These are phyloP conservation scores for Tricholoma furcatifolium DNA, from an alignment of 768 basidiomycete species.

Conservation along the genomic window DNA sequence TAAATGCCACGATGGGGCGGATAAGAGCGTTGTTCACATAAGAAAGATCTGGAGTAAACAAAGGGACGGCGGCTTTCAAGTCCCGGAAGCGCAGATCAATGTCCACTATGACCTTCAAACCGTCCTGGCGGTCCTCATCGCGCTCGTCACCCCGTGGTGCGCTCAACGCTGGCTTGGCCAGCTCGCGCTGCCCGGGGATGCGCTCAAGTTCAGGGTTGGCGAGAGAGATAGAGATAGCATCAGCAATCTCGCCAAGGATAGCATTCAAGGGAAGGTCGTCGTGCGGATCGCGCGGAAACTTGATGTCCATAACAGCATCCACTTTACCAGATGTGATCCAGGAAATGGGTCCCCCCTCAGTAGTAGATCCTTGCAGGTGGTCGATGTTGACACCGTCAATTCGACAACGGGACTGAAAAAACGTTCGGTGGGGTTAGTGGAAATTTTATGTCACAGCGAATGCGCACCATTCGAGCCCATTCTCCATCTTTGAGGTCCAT, in stretches of 20 bases:
- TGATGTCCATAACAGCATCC: slow-evolving; percentile 96
- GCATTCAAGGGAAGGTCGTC: slow-evolving; percentile 73
- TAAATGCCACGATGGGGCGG: slow-evolving; percentile 95
- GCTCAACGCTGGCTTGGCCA: slow-evolving; percentile 83
- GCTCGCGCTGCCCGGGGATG: slow-evolving; percentile 84
- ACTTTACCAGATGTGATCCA: slow-evolving; percentile 98
- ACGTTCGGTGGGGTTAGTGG: not conserved
- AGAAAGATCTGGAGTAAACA: slow-evolving; percentile 85
- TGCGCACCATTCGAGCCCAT: slow-evolving; percentile 86
- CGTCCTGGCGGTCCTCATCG: slow-evolving; percentile 31
- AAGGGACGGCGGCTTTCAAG: slow-evolving; percentile 90
- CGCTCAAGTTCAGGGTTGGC: slow-evolving; percentile 40
- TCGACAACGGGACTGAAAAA: slow-evolving; percentile 80
- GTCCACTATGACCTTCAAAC: slow-evolving; percentile 71
- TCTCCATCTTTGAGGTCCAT: slow-evolving; percentile 80
- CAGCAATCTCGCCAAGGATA: slow-evolving; percentile 87
- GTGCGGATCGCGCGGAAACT: slow-evolving; percentile 82
- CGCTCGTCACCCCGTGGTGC: slow-evolving; percentile 55
- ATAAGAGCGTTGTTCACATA: slow-evolving; percentile 93
- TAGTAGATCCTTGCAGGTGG: slow-evolving; percentile 84
- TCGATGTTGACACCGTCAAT: slow-evolving; percentile 98
- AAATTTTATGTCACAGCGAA: not conserved
- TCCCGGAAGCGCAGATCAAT: slow-evolving; percentile 95
- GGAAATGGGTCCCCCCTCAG: slow-evolving; percentile 84
- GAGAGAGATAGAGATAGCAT: slow-evolving; percentile 74